Evolutionary conservation across 305 asterid species (phyloP).

Genomic region (Fraxinus baroniana): DNA sequence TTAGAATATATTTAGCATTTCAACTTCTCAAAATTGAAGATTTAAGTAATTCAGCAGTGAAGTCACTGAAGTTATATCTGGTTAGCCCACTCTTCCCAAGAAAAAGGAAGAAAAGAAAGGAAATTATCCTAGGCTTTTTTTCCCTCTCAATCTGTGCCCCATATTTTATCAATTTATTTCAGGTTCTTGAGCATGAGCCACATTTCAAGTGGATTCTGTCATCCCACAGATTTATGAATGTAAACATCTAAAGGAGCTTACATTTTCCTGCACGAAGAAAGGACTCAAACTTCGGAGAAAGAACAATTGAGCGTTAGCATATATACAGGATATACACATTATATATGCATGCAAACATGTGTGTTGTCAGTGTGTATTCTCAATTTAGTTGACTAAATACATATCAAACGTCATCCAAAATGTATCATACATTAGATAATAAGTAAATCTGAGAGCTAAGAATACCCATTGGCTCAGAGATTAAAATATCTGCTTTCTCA

Average conservation of each 20-base stretch:
- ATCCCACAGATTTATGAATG: neutral
- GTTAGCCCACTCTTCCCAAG: neutral
- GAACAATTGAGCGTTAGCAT: neutral
- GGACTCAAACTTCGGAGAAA: neutral
- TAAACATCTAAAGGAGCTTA: neutral
- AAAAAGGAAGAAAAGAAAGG: neutral
- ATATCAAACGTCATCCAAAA: slow-evolving; percentile 10
- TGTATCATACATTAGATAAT: slow-evolving; percentile 7
- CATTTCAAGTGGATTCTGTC: neutral
- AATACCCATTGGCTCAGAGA: slow-evolving; percentile 99
- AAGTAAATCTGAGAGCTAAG: slow-evolving; percentile 22
- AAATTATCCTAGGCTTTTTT: neutral
- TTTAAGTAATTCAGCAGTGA: neutral
- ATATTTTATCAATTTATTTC: neutral
- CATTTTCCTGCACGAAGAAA: neutral
- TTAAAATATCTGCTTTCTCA: slow-evolving; percentile 88
- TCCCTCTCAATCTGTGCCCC: neutral
- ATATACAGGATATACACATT: neutral
- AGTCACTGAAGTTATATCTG: neutral
- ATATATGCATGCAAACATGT: neutral
- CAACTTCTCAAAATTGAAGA: neutral
- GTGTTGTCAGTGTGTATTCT: neutral
- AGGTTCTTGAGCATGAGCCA: neutral
- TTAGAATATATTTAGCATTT: slow-evolving; percentile 15
- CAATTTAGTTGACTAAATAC: slow-evolving; percentile 8